phyloP scores from a whole-genome alignment of 2,329 filamentous ascomycete genomes.

The Dactylella cylindrospora region DNA sequence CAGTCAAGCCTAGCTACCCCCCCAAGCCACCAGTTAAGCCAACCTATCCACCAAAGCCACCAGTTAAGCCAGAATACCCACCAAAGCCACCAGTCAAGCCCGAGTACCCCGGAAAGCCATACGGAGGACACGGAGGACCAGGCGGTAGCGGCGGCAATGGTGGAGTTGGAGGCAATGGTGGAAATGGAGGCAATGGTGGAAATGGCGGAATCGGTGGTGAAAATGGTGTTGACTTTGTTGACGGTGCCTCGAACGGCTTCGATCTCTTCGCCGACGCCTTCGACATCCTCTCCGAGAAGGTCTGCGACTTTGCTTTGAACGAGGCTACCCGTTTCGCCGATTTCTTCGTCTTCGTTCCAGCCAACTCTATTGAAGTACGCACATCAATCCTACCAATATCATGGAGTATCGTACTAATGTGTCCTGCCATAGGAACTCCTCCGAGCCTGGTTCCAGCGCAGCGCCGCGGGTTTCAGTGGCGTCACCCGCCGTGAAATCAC shows the following conservation, averaged over 20 bases:
- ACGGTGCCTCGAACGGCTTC: slow-evolving; percentile 13
- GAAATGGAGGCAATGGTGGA: not conserved
- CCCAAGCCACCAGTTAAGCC: too few relatives aligned
- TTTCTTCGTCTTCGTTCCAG: slow-evolving; percentile 28
- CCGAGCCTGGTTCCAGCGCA: slow-evolving; percentile 11
- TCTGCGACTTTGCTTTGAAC: slow-evolving; percentile 29
- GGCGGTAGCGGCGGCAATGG: slow-evolving; percentile 8
- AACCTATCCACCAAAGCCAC: too few relatives aligned
- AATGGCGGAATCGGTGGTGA: not conserved
- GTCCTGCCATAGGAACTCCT: slow-evolving; percentile 14
- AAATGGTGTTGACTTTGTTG: not conserved
- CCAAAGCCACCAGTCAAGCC: not conserved
- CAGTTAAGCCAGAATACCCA: too few relatives aligned
- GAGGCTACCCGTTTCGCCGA: slow-evolving; percentile 26
- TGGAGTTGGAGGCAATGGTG: not conserved
- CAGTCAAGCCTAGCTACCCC: too few relatives aligned
- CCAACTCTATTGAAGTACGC: slow-evolving; percentile 20
- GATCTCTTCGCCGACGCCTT: slow-evolving; percentile 28
- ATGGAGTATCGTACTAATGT: not conserved
- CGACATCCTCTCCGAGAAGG: slow-evolving; percentile 29
- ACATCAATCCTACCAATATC: not conserved
- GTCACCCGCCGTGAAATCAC: not conserved
- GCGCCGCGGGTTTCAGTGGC: not conserved
- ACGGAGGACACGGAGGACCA: not conserved
- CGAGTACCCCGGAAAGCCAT: too few relatives aligned